A percentile compares a stretch with the other conserved stretches of the same genome.
phyloP scores from a whole-genome alignment of 73 alveolate species.

The Paramecium pentaurelia region DNA sequence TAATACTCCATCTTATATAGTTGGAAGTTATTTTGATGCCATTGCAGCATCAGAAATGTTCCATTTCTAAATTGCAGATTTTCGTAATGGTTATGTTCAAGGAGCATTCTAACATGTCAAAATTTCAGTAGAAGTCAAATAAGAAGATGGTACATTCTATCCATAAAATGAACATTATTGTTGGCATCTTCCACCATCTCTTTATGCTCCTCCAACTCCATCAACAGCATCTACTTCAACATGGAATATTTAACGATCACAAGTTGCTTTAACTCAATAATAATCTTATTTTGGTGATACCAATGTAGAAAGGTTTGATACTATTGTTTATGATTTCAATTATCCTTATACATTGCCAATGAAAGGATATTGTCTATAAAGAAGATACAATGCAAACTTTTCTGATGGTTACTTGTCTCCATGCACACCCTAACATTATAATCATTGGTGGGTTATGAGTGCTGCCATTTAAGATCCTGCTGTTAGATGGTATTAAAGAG shows the following conservation, averaged over 20 bases:
- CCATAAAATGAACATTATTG: conserved; percentile 20
- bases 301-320: not conserved
- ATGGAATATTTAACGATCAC: not conserved
- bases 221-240: not conserved
- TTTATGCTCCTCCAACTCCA: conserved; percentile 3
- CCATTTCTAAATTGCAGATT: conserved; percentile 12
- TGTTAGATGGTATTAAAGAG: not conserved
- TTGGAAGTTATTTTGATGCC: not conserved
- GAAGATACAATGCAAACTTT: not conserved
- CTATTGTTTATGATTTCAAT: conserved; percentile 5
- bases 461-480: not conserved
- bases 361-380: not conserved
- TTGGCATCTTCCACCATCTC: not conserved
- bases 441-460: conserved; percentile 26
- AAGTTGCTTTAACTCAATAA: not conserved
- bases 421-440: conserved; percentile 14
- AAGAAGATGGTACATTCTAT: conserved; percentile 41
- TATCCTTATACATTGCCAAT: conserved; percentile 6
- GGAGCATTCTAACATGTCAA: conserved; percentile 20
- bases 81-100: conserved; percentile 18
- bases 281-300: not conserved
- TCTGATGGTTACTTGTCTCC: not conserved
- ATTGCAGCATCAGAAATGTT: not conserved
- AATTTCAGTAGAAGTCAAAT: not conserved
- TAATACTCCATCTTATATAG: conserved; percentile 5